Evolutionary conservation across 441 rosid species (phyloP), one percentile per base, ranked within the genome.

Genomic region (Populus tomentosa): DNA sequence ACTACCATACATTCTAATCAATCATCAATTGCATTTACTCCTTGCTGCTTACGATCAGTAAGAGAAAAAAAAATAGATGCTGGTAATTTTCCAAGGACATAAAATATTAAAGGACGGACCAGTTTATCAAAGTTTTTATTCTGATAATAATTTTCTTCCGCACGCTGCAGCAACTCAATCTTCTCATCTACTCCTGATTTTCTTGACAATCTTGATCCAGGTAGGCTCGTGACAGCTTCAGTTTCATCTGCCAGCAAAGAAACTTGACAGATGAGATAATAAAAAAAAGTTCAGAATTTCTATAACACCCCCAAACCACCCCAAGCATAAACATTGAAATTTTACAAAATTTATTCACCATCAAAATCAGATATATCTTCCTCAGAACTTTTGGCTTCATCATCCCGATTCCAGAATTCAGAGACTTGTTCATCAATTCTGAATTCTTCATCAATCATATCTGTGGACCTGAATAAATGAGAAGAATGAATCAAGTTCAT

Each of bases 301-400:
- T 61, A 32, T 5, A 30, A 46, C 24, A 5, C 18, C 65, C 62
- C 30, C 8, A 50, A 56, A 13, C 7, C 59, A 18, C 10, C 59
- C 11, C 67, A n/a, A 66, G 20, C 36, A 36, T 10, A 66, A 16
- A 13, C n/a, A 79, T 1, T 26, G 53, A 11, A 70, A 68, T 30
- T 78, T 64, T 4, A 14, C 46, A 62, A 78, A 76, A 79, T 69
- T 53, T 53, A 75, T 69, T 71, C 82, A 90, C 97, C 95, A 76
- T 96, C 97, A 63, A 89, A 87, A 85, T 92, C 97, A 70, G 98
- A 94, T 73, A 96, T 94, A 79, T 94, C 98, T 81, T 95, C 99
- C 80, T 94, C 94, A 8, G 96, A 91, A 82, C 80, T 79, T 76
- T 89, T 91, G 20, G 81, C 92, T 87, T 90, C 98, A 79, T 91